Conservation (phyloP, 1,139 yeast species). For the Saccharomyces hybrid region DNA sequence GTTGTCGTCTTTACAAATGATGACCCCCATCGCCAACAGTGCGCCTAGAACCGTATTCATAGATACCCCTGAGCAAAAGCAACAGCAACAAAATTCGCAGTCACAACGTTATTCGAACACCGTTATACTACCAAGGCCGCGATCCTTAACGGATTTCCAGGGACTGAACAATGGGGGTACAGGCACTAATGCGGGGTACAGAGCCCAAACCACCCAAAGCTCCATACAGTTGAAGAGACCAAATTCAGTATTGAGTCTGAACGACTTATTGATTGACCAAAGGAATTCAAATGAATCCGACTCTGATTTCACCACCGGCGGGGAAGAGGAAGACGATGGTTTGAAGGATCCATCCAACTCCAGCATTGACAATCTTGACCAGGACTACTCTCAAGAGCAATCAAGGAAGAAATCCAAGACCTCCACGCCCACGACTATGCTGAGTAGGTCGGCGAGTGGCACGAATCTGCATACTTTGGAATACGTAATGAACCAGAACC, state of each 20-base stretch:
- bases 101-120: conserved; percentile 1
- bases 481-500: conserved; percentile 5
- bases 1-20: conserved; percentile 34
- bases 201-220: conserved; percentile 3
- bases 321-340: conserved; percentile 10
- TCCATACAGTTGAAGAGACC: conserved; percentile 17
- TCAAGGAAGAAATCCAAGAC: conserved; percentile 23
- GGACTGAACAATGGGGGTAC: conserved; percentile 4
- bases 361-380: conserved; percentile 7
- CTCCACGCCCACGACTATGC: conserved; percentile 18
- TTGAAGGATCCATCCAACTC: conserved; percentile 10
- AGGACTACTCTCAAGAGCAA: conserved; percentile 12
- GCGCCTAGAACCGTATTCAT: conserved; percentile 1
- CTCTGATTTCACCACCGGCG: conserved; percentile 19
- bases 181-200: conserved; percentile 2
- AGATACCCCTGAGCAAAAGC: conserved; percentile 2
- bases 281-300: conserved; percentile 37
- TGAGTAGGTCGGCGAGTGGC: conserved; percentile 19
- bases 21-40: conserved; percentile 31
- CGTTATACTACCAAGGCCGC: conserved; percentile 20
- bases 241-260: conserved; percentile 23
- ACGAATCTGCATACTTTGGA: conserved; percentile 7
- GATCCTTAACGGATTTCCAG: conserved; percentile 21
- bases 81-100: conserved; percentile 3
- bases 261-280: conserved; percentile 16